These are phyloP conservation scores for Sugiyamaella americana DNA, from an alignment of 805 yeast species.

Conservation along the genomic window DNA sequence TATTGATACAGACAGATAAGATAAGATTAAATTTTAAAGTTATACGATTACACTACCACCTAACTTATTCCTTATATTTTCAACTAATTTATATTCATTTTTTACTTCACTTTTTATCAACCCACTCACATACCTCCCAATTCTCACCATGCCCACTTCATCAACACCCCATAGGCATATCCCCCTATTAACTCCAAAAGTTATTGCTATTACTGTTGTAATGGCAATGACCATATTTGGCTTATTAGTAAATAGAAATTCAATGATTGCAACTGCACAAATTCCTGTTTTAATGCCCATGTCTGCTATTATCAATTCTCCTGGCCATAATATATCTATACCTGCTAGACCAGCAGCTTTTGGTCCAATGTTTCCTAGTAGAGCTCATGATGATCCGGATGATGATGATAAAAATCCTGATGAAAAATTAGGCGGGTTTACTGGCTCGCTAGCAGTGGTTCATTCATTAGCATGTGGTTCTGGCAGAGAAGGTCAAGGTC, in stretches of 20 bases:
- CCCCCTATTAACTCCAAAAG: not conserved
- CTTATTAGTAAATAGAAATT: conserved; percentile 1
- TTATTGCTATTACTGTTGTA: conserved; percentile 1
- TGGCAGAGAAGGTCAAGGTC: not conserved
- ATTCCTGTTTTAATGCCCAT: conserved; percentile 21
- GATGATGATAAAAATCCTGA: conserved; percentile 1
- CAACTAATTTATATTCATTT: too few species aligned
- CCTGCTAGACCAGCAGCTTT: conserved; percentile 36
- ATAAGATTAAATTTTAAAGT: too few species aligned
- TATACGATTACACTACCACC: too few species aligned
- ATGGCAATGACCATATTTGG: conserved; percentile 4
- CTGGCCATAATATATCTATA: conserved; percentile 27
- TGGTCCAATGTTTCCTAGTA: conserved; percentile 27
- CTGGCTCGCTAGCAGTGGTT: conserved; percentile 23
- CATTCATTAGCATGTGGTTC: conserved; percentile 22
- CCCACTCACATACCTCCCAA: too few species aligned
- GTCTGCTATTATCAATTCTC: conserved; percentile 25
- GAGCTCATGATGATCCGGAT: conserved; percentile 3
- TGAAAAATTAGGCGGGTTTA: conserved; percentile 14
- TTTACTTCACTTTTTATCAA: too few species aligned
- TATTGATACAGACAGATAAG: too few species aligned
- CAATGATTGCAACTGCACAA: conserved; percentile 7
- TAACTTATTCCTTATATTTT: too few species aligned
- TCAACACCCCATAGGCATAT: not conserved
- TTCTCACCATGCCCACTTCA: not conserved